Evolutionary conservation across 805 yeast genomes (phyloP).

Genomic region (Sugiyamaella valdiviana): DNA sequence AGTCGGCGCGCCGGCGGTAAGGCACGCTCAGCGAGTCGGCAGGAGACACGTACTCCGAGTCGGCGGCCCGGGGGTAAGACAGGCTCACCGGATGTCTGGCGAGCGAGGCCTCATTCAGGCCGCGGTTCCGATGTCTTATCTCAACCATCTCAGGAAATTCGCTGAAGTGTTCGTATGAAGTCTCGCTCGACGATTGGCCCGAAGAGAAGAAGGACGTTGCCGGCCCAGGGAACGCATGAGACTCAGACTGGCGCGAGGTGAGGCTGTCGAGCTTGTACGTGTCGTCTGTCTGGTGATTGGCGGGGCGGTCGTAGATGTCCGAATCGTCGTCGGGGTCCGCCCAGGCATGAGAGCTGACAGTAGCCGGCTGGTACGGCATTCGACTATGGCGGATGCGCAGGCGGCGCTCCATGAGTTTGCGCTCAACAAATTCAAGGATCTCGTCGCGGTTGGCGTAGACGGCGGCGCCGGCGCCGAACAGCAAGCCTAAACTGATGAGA

Average conservation of each 20-base stretch:
- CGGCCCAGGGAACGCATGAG: not conserved
- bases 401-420: constrained; percentile 17
- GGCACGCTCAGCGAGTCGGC: not conserved
- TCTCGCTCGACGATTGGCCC: constrained; percentile 13
- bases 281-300: not conserved
- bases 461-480: constrained; percentile 23
- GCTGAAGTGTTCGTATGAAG: too few species aligned
- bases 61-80: not conserved
- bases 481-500: constrained; percentile 16
- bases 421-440: constrained; percentile 14
- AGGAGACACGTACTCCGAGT: not conserved
- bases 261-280: not conserved
- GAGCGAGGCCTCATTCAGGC: too few species aligned
- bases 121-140: too few species aligned
- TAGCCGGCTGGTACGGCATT: too few species aligned
- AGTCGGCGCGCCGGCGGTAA: not conserved
- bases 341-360: too few species aligned
- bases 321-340: constrained; percentile 9
- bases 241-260: not conserved
- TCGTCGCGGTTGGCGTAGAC: constrained; percentile 21
- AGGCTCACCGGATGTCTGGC: too few species aligned
- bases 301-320: constrained; percentile 10
- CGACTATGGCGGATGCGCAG: too few species aligned
- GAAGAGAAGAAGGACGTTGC: constrained; percentile 14
- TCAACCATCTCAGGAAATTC: too few species aligned